Conservation (phyloP, 805 yeast genomes). For the Suhomyces xylopsoci region DNA sequence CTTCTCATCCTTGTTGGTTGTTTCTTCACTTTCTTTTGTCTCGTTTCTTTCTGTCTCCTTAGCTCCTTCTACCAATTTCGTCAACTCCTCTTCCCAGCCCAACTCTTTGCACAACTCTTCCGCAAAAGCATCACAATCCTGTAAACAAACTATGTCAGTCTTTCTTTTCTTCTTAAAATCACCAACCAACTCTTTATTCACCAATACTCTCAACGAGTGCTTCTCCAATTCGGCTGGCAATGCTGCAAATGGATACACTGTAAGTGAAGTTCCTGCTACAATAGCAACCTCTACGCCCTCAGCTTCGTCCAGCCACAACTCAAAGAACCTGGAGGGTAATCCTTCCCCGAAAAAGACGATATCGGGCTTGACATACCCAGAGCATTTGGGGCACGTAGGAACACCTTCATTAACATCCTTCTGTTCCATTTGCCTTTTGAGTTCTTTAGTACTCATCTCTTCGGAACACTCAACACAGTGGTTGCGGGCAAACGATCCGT, state of each 20-base stretch:
- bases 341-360: conserved; percentile 94
- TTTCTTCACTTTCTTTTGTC: conserved; percentile 2
- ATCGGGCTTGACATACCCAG: conserved; percentile 84
- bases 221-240: conserved; percentile 64
- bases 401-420: conserved; percentile 30
- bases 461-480: conserved; percentile 76
- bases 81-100: conserved; percentile 65
- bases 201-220: conserved; percentile 53
- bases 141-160: conserved; percentile 58
- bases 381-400: conserved; percentile 61
- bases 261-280: conserved; percentile 89
- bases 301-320: conserved; percentile 57
- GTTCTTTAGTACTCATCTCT: conserved; percentile 47
- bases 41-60: too few relatives aligned
- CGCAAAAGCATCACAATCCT: conserved; percentile 67
- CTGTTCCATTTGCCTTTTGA: conserved; percentile 40
- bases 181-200: conserved; percentile 79
- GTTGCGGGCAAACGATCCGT: conserved; percentile 85
- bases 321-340: conserved; percentile 68
- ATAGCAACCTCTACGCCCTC: conserved; percentile 64
- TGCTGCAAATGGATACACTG: conserved; percentile 88
- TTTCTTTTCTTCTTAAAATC: conserved; percentile 54
- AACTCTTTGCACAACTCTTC: conserved; percentile 47
- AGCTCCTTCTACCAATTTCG: conserved; percentile 23
- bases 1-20: neutral